Conservation (phyloP, 805 yeast species). For the Scheffersomyces stipitis region DNA sequence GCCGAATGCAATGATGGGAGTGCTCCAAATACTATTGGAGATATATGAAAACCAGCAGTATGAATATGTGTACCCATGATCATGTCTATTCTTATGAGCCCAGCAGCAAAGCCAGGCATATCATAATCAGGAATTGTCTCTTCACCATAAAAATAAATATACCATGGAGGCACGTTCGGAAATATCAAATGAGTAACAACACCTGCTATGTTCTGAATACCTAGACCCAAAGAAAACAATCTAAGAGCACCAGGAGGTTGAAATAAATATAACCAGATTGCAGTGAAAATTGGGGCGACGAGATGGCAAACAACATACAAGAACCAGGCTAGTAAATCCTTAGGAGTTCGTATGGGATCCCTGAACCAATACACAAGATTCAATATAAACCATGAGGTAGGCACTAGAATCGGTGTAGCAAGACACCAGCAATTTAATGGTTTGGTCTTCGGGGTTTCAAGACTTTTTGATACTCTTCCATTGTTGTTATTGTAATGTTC, state of each 20-base stretch:
- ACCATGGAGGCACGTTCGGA: slow-evolving; percentile 80
- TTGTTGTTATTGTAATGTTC: no score
- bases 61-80: slow-evolving; percentile 61
- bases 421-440: slow-evolving; percentile 22
- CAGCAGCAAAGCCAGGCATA: slow-evolving; percentile 71
- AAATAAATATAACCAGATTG: slow-evolving; percentile 62
- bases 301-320: slow-evolving; percentile 64
- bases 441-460: slow-evolving; percentile 1
- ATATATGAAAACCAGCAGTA: slow-evolving; percentile 61
- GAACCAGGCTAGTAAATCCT: slow-evolving; percentile 60
- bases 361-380: slow-evolving; percentile 46
- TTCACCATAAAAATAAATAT: slow-evolving; percentile 59
- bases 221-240: slow-evolving; percentile 53
- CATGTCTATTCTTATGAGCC: slow-evolving; percentile 61
- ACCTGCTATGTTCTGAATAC: slow-evolving; percentile 60
- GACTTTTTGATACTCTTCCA: not conserved
- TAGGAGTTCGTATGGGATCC: slow-evolving; percentile 40
- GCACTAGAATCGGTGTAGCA: slow-evolving; percentile 41
- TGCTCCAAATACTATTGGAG: slow-evolving; percentile 71
- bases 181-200: slow-evolving; percentile 58
- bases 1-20: slow-evolving; percentile 65
- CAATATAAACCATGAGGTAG: slow-evolving; percentile 48
- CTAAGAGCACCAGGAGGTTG: slow-evolving; percentile 64
- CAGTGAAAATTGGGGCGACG: slow-evolving; percentile 59
- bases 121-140: slow-evolving; percentile 56